Percentiles rank a stretch among this genome's conserved stretches.
Evolutionary conservation across 2,329 filamentous ascomycete genomes (phyloP).

Genomic region (Aureobasidium namibiae): DNA sequence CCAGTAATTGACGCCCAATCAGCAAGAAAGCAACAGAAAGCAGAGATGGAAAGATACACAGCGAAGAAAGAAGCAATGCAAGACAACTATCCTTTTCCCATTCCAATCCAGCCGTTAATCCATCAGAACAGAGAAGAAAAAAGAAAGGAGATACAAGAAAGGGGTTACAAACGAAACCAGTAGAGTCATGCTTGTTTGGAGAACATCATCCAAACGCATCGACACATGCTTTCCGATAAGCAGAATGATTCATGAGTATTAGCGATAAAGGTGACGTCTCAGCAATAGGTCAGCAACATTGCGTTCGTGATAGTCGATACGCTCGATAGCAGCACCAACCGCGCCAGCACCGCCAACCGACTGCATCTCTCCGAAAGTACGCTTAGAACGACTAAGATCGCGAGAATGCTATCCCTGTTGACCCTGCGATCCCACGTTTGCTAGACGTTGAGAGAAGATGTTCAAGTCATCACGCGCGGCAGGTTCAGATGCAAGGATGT

Average conservation of each 20-base stretch:
- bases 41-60: background rate
- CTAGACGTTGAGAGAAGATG: slow-evolving; percentile 2
- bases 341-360: background rate
- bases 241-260: background rate
- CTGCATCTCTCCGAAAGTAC: background rate
- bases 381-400: background rate
- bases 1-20: background rate
- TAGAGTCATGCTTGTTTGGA: background rate
- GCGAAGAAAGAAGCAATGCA: background rate
- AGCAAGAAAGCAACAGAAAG: background rate
- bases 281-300: background rate
- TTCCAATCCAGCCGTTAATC: background rate
- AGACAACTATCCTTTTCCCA: background rate
- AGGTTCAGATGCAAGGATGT: slow-evolving; percentile 59
- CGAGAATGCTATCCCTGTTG: slow-evolving; percentile 4
- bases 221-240: background rate
- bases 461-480: slow-evolving; percentile 44
- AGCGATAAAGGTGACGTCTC: background rate
- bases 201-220: background rate
- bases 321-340: background rate
- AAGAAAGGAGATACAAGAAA: background rate
- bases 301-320: background rate
- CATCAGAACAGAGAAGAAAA: background rate
- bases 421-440: background rate
- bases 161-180: background rate